A percentile compares a stretch with the other conserved stretches of the same genome.
These are phyloP conservation scores for Chromera velia DNA, from an alignment of 73 alveolate species.

Conservation along the genomic window DNA sequence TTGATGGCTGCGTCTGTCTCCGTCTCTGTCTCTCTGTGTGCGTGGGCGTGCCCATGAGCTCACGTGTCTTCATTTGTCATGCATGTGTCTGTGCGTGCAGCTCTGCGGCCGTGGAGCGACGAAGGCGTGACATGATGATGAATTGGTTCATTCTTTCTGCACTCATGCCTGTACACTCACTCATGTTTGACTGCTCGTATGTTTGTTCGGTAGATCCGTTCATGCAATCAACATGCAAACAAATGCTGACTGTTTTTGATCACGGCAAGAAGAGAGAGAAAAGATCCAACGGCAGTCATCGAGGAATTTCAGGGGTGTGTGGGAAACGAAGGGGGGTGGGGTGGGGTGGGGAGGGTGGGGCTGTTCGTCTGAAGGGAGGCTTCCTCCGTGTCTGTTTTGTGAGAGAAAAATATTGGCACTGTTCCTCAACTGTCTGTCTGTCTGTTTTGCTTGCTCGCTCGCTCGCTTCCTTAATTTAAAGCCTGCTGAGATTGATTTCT, in stretches of 20 bases:
- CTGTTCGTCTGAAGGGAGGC: too few species aligned
- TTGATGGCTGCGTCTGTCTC: not conserved
- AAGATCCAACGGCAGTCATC: too few species aligned
- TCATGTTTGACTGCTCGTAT: not conserved
- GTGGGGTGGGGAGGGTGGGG: too few species aligned
- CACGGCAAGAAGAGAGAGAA: not conserved
- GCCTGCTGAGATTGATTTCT: too few species aligned
- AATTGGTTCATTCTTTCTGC: not conserved
- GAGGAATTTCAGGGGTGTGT: too few species aligned
- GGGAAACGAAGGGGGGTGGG: too few species aligned
- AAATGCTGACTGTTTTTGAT: too few species aligned
- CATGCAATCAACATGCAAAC: not conserved
- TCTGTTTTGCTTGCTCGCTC: too few species aligned
- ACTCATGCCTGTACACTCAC: not conserved
- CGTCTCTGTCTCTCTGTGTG: not conserved
- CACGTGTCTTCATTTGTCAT: not conserved
- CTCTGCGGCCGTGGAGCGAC: not conserved
- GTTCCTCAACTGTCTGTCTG: too few species aligned
- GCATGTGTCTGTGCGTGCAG: not conserved
- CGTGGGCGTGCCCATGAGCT: not conserved
- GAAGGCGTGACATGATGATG: not conserved
- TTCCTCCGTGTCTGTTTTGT: too few species aligned
- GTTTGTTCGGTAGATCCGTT: not conserved
- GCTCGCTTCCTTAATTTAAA: too few species aligned
- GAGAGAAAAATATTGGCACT: too few species aligned